Evolutionary conservation across 1,284 basidiomycete genomes (phyloP).

Genomic region (Austropuccinia psidii): DNA sequence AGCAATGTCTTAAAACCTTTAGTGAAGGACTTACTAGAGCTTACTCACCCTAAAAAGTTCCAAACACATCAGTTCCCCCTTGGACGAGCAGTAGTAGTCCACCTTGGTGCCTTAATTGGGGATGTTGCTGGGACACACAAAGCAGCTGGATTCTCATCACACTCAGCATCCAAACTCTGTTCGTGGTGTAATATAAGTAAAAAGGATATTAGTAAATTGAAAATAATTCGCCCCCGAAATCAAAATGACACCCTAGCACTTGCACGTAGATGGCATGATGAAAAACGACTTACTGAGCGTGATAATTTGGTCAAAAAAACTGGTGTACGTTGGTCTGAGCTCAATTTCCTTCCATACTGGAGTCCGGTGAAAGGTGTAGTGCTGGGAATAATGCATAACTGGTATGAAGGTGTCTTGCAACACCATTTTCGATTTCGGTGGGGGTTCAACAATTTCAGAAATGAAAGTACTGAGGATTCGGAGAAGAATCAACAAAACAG

Average conservation of each 20-base stretch:
- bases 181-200: not conserved
- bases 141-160: not conserved
- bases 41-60: slow-evolving; percentile 3
- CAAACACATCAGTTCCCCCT: slow-evolving; percentile 3
- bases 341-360: not conserved
- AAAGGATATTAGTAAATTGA: not conserved
- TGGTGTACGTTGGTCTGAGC: slow-evolving; percentile 20
- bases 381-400: slow-evolving; percentile 21
- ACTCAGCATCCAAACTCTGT: not conserved
- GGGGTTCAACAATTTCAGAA: not conserved
- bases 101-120: not conserved
- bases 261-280: not conserved
- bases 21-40: slow-evolving; percentile 18
- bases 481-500: not conserved
- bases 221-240: not conserved
- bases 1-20: slow-evolving; percentile 31
- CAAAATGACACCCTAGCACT: not conserved
- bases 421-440: slow-evolving; percentile 1
- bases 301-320: not conserved
- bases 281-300: not conserved
- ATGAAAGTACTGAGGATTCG: not conserved
- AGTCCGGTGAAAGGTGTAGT: not conserved
- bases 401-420: slow-evolving; percentile 8
- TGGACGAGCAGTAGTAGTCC: not conserved
- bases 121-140: slow-evolving; percentile 12